Conservation (phyloP, 345 rosid species). For the Gossypium stocksii region DNA sequence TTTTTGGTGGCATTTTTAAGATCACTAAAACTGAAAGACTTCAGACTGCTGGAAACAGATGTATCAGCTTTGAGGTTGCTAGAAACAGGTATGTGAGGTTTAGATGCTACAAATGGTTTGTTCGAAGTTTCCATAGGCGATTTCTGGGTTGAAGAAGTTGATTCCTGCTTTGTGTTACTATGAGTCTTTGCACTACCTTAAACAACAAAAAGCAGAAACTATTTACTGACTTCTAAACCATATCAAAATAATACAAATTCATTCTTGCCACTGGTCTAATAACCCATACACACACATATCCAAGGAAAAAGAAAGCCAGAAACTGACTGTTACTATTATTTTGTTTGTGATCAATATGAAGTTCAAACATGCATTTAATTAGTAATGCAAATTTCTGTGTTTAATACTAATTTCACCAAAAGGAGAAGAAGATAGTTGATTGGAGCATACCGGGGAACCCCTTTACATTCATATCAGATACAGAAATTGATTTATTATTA, state of each 20-base stretch:
- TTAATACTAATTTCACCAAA: not conserved
- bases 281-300: too few species aligned
- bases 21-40: slow-evolving; percentile 49
- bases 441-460: not conserved
- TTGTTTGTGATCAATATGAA: too few species aligned
- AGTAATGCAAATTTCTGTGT: not conserved
- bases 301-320: too few species aligned
- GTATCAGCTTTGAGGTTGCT: slow-evolving; percentile 34
- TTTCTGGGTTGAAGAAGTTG: slow-evolving; percentile 7
- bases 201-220: slow-evolving; percentile 3
- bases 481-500: not conserved
- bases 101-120: slow-evolving; percentile 17
- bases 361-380: not conserved
- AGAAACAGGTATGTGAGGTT: slow-evolving; percentile 21
- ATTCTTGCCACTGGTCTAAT: too few species aligned
- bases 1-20: slow-evolving; percentile 54
- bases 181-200: slow-evolving; percentile 30
- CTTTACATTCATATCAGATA: not conserved
- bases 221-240: not conserved
- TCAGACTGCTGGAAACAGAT: slow-evolving; percentile 33
- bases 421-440: not conserved
- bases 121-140: slow-evolving; percentile 23
- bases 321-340: too few species aligned
- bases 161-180: slow-evolving; percentile 21
- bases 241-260: not conserved